Base-by-base conservation (phyloP, 805 yeast genomes). In the Lachancea meyersii region DNA sequence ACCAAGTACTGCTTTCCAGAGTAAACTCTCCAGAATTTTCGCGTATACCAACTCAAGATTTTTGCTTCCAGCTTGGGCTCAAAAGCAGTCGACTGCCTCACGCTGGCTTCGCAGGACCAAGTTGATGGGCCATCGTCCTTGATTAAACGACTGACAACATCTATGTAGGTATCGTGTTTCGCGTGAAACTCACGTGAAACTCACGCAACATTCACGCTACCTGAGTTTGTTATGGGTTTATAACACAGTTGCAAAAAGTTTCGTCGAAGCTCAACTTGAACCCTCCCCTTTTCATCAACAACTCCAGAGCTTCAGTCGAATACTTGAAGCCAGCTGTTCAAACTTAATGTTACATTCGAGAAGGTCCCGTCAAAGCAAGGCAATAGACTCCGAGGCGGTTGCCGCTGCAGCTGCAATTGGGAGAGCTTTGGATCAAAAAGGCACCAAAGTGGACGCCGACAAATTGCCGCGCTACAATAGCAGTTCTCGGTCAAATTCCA, bases 341-440 rank as follows among this genome's bases (percentile, higher is more conserved):
- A 13, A 8, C 21, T 16, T 22, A 16, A 46, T 46, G 48, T 46
- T 46, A 31, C 46, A 43, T 13, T 39, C 48, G 13, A 46, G 48
- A 20, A 46, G 38, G 24, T 46, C 48, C n/a, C 44, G 48, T 9
- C 44, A 42, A 27, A 31, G 44, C 9, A 38, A 34, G 23, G 30
- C 42, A 10, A 32, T 46, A 8, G 64, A 68, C 45, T 64, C 76
- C 3, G 73, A 73, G 38, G 85, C 85, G 1, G 50, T 79, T 20
- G 85, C 83, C 5, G 85, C 85, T 20, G 84, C 84, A 3, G 62
- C 75, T 6, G 76, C 76, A 3, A 71, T 75, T 45, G 80, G 80
- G 2, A 62, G 63, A 40, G 77, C 79, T 1, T 45, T 74, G 40
- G 49, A 63, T 40, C 17, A 49, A 5, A 52, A 52, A 32, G 63